Evolutionary conservation across 306 rosid species (phyloP).

Genomic region (Benincasa hispida): DNA sequence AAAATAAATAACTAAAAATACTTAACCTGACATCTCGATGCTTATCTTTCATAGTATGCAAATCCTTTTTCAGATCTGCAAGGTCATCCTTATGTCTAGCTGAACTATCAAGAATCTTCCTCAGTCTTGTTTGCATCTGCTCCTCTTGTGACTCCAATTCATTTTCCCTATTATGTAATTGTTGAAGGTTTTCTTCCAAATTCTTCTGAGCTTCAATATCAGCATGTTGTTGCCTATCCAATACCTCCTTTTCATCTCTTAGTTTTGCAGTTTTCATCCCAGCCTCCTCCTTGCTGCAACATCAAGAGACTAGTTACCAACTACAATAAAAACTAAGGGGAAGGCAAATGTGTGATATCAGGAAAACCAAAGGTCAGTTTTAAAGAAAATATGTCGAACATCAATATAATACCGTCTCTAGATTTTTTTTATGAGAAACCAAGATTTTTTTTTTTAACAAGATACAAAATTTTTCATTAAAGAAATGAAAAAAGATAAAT

Average conservation of each 20-base stretch:
- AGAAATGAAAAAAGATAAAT: too few species aligned
- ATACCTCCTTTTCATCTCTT: slow-evolving; percentile 83
- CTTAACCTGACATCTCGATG: slow-evolving; percentile 64
- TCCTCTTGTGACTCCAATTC: slow-evolving; percentile 67
- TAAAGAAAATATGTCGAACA: background rate
- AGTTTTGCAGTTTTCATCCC: slow-evolving; percentile 91
- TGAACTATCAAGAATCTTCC: slow-evolving; percentile 49
- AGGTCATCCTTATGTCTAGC: slow-evolving; percentile 37
- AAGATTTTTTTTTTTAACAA: too few species aligned
- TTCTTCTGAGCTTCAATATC: slow-evolving; percentile 86
- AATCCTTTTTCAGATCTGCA: slow-evolving; percentile 43
- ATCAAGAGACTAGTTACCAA: slow-evolving; percentile 15
- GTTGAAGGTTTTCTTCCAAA: slow-evolving; percentile 89
- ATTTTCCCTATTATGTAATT: slow-evolving; percentile 52
- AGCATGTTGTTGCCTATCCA: slow-evolving; percentile 89
- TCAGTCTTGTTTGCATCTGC: slow-evolving; percentile 62
- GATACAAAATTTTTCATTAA: too few species aligned
- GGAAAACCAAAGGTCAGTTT: background rate
- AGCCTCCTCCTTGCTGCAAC: slow-evolving; percentile 82
- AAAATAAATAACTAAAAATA: background rate
- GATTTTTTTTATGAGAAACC: background rate
- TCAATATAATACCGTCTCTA: background rate
- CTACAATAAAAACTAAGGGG: background rate
- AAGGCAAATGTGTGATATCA: background rate
- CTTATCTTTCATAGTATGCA: slow-evolving; percentile 58